A percentile compares a stretch with the other conserved stretches of the same genome.
These are phyloP conservation scores for Oryza meyeriana DNA, from an alignment of 176 grass and related monocot species.

Conservation along the genomic window DNA sequence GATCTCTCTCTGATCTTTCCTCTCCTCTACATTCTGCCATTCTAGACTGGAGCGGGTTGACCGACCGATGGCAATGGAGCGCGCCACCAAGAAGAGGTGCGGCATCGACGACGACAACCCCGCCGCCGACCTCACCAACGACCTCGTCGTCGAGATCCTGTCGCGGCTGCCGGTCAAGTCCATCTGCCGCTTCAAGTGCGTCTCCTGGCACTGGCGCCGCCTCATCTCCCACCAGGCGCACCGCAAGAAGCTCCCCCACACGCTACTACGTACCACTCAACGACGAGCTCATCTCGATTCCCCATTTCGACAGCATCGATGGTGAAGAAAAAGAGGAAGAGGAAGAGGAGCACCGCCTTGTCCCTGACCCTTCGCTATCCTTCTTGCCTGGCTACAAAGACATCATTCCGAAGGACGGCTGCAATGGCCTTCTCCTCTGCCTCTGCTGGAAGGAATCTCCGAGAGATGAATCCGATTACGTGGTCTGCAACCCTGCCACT, in stretches of 20 bases:
- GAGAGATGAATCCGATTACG: neutral
- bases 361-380: neutral
- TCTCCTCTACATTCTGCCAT: too few species aligned
- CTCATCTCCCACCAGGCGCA: neutral
- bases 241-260: neutral
- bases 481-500: conserved; percentile 7
- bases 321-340: neutral
- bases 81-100: neutral
- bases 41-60: too few species aligned
- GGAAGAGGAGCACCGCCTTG: neutral
- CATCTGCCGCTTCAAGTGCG: too few species aligned
- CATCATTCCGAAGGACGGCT: neutral
- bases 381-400: neutral
- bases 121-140: too few species aligned
- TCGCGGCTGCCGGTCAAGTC: too few species aligned
- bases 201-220: too few species aligned
- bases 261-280: neutral
- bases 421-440: neutral
- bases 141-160: too few species aligned
- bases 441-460: neutral
- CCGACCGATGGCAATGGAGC: neutral
- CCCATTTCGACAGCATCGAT: neutral
- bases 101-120: too few species aligned
- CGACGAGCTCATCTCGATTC: neutral
- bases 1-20: too few species aligned